Evolutionary conservation across 371 early-diverging fungal species (phyloP), one percentile per base, ranked within the genome.

Genomic region (Rhizopus stolonifer): DNA sequence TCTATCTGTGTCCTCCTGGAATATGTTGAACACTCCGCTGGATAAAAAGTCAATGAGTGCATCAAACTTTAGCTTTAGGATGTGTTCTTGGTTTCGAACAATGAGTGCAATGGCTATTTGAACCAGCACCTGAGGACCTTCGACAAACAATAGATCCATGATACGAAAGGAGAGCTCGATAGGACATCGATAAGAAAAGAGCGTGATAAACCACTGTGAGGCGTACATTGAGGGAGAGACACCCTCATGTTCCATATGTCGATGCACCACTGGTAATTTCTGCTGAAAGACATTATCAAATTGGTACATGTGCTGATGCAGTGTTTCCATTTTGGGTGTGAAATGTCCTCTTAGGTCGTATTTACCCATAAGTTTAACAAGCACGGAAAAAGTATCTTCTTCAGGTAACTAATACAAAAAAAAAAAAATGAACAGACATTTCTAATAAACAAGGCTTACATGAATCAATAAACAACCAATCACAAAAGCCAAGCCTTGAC

Each of bases 401-500:
- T 73, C 69, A 8, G 87, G 83, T 92, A 93, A 92, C 77, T 81
- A 83, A 7, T 19, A 36, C 13, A 7, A 6, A 72, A 17, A 44
- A 29, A 18, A 18, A 13, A 18, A 32, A 32, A 19, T 7, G 2
- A 32, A n/a, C n/a, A 19, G 17, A 14, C 31, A 10, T 15, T 1
- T 45, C 8, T 24, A 1, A 33, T 38, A 10, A 15, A 17, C 8
- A 10, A 29, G 17, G 58, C 73, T 70, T 78, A 88, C 89, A 65
- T 94, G 90, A 59, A 93, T 69, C 54, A 98, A 66, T 49, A 98
- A 56, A 18, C 92, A 88, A 0, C 92, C 96, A 8, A 89, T 93
- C 36, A 98, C 73, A 65, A 95, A 95, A 5, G 93, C 84, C 19
- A 96, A 69, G 8, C 96, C 96, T 74, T 98, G 97, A 65, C 95